phyloP scores from a whole-genome alignment of 176 grass and related monocot species.

The Aegilops longissima region DNA sequence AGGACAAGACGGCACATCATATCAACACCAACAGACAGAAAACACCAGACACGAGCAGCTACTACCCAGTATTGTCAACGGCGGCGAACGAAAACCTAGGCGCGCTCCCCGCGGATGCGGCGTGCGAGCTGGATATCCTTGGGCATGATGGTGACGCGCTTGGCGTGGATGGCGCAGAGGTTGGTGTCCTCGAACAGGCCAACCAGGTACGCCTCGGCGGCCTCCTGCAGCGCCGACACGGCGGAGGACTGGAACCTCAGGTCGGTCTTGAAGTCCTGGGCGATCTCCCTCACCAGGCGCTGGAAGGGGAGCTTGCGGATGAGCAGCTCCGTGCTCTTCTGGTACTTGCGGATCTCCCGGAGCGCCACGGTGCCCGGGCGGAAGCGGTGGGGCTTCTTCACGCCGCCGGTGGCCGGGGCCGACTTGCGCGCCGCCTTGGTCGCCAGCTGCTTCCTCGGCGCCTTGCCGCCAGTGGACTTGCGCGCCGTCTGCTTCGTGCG shows the following conservation, averaged over 20 bases:
- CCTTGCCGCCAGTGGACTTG: slow-evolving; percentile 75
- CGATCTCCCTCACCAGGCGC: slow-evolving; percentile 66
- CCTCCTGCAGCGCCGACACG: slow-evolving; percentile 66
- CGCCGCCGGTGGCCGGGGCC: slow-evolving; percentile 55
- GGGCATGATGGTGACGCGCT: slow-evolving; percentile 78
- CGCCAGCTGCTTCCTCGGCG: slow-evolving; percentile 62
- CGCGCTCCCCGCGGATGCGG: slow-evolving; percentile 44
- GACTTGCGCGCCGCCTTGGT: slow-evolving; percentile 66
- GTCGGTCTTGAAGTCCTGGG: slow-evolving; percentile 72
- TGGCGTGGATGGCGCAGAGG: slow-evolving; percentile 76
- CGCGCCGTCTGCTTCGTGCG: slow-evolving; percentile 70
- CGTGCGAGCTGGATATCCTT: slow-evolving; percentile 71
- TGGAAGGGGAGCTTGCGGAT: slow-evolving; percentile 74
- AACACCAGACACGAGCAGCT: no score
- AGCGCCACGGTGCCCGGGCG: slow-evolving; percentile 63
- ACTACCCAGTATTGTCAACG: no score
- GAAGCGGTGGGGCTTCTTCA: slow-evolving; percentile 81
- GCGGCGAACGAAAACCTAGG: no score
- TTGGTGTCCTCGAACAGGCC: slow-evolving; percentile 77
- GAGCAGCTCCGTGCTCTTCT: slow-evolving; percentile 69
- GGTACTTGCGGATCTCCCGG: slow-evolving; percentile 68
- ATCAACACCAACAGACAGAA: no score
- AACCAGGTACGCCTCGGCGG: slow-evolving; percentile 65
- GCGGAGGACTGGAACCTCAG: slow-evolving; percentile 72
- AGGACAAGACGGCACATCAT: no score